Percentiles rank a stretch among this genome's conserved stretches.
Conservation (phyloP, 2,329 filamentous ascomycete species). For the Cercospora sesami region DNA sequence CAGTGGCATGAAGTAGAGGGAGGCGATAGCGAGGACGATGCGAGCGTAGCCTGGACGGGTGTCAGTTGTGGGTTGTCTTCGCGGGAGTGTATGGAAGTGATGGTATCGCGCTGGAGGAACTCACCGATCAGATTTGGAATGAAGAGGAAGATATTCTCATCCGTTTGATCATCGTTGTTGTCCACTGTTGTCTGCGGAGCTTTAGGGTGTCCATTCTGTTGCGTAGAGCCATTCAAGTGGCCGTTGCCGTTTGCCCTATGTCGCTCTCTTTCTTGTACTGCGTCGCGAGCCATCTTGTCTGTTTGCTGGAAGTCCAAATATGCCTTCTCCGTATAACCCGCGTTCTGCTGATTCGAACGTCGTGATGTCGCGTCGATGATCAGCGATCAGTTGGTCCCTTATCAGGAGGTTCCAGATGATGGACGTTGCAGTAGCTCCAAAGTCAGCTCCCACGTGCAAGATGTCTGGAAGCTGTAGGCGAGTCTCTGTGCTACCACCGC, state of each 20-base stretch:
- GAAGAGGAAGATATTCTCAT: constrained; percentile 58
- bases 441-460: constrained; percentile 2
- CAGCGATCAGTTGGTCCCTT: background rate
- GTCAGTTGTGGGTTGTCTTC: background rate
- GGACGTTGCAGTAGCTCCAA: constrained; percentile 1
- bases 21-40: constrained; percentile 69
- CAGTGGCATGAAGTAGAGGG: constrained; percentile 98
- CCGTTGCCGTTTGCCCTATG: constrained; percentile 20
- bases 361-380: background rate
- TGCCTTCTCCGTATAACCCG: background rate
- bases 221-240: constrained; percentile 22
- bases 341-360: background rate
- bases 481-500: background rate
- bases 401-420: constrained; percentile 1
- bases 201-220: constrained; percentile 29
- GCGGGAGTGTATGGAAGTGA: background rate
- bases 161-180: constrained; percentile 26
- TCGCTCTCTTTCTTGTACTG: constrained; percentile 24
- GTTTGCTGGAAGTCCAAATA: background rate
- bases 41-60: constrained; percentile 49
- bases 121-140: constrained; percentile 55
- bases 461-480: background rate
- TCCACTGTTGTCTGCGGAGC: constrained; percentile 9
- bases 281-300: constrained; percentile 29
- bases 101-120: constrained; percentile 14